phyloP scores from a whole-genome alignment of 2,329 filamentous ascomycete genomes.

The Fusarium pseudonygamai region DNA sequence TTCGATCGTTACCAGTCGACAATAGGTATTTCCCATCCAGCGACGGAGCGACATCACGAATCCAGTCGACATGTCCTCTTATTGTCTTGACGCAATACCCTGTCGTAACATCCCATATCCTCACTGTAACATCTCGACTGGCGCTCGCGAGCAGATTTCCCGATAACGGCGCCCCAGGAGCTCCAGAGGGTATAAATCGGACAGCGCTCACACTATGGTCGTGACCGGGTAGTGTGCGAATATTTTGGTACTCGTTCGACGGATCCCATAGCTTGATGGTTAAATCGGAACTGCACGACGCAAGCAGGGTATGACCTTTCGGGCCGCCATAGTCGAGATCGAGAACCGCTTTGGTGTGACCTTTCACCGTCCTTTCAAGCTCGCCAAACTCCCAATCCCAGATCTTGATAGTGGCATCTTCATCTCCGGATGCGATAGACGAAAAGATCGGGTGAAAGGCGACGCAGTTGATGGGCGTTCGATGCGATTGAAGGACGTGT shows the following conservation, averaged over 20 bases:
- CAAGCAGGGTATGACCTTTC: slow-evolving; percentile 60
- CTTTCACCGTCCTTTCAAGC: slow-evolving; percentile 88
- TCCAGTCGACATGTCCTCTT: slow-evolving; percentile 86
- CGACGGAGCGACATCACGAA: slow-evolving; percentile 86
- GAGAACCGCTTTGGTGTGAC: slow-evolving; percentile 87
- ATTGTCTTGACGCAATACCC: slow-evolving; percentile 94
- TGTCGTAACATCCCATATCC: slow-evolving; percentile 93
- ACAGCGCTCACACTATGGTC: slow-evolving; percentile 92
- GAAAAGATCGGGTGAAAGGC: slow-evolving; percentile 95
- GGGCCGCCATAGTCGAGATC: slow-evolving; percentile 93
- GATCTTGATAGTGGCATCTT: slow-evolving; percentile 94
- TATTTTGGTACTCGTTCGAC: slow-evolving; percentile 92
- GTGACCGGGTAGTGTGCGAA: slow-evolving; percentile 87
- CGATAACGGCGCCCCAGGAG: slow-evolving; percentile 78
- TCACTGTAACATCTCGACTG: slow-evolving; percentile 83
- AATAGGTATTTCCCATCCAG: slow-evolving; percentile 84
- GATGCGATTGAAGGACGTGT: slow-evolving; percentile 77
- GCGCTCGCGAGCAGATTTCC: slow-evolving; percentile 88
- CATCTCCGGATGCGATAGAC: slow-evolving; percentile 87
- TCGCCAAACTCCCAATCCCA: slow-evolving; percentile 98
- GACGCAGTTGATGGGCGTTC: slow-evolving; percentile 82
- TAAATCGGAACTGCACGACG: slow-evolving; percentile 85
- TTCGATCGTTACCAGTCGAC: slow-evolving; percentile 84
- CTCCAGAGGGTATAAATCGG: slow-evolving; percentile 86
- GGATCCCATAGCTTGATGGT: slow-evolving; percentile 98